Evolutionary conservation across 495 filamentous ascomycete species (phyloP).

Genomic region (Aspergillus bridgeri): DNA sequence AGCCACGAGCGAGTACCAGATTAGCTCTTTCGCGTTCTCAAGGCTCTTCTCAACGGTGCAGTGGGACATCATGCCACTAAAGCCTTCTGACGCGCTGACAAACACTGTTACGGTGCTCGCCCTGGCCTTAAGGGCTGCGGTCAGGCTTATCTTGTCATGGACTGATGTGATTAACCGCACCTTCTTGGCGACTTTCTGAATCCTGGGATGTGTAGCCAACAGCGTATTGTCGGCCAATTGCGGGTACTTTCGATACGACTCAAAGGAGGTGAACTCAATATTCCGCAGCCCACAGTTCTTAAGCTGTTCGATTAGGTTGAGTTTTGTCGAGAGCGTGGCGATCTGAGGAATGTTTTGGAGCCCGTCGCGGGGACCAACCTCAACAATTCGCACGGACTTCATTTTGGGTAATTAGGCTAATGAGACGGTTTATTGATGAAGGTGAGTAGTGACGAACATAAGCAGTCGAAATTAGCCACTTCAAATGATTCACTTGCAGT

Average conservation of each 20-base stretch:
- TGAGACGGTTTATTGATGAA: no score
- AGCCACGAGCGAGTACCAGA: conserved; percentile 13
- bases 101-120: conserved; percentile 42
- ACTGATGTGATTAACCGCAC: conserved; percentile 34
- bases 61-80: conserved; percentile 44
- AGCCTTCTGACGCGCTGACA: conserved; percentile 42
- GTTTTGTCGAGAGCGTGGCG: conserved; percentile 33
- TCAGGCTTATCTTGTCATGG: conserved; percentile 40
- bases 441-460: no score
- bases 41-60: conserved; percentile 34
- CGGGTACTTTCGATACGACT: conserved; percentile 39
- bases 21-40: conserved; percentile 25
- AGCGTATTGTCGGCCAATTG: conserved; percentile 41
- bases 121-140: conserved; percentile 27
- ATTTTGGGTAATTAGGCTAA: no score
- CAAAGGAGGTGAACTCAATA: conserved; percentile 45
- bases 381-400: conserved; percentile 38
- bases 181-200: neutral
- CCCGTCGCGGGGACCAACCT: conserved; percentile 48
- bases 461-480: no score
- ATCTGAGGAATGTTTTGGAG: conserved; percentile 38
- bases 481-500: no score
- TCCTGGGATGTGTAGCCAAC: conserved; percentile 20
- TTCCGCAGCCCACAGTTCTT: conserved; percentile 25
- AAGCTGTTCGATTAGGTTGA: conserved; percentile 38